Conservation (phyloP, 2,329 filamentous ascomycete species). For the Coniochaeta hoffmannii region DNA sequence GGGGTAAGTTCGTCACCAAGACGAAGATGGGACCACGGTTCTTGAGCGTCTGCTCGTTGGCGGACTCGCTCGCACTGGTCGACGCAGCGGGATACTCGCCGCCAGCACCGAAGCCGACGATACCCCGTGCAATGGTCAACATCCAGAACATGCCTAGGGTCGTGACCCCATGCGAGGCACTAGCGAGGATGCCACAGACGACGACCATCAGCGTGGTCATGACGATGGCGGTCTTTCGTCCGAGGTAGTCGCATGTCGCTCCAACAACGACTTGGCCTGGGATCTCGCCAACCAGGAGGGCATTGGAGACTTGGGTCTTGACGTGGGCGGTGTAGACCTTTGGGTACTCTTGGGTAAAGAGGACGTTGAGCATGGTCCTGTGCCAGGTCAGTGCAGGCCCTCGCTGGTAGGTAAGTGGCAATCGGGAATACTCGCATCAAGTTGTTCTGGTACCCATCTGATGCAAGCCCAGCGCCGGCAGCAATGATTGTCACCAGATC, state of each 20-base stretch:
- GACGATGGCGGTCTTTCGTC: constrained; percentile 36
- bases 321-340: constrained; percentile 23
- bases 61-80: constrained; percentile 19
- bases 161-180: constrained; percentile 34
- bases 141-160: constrained; percentile 45
- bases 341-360: constrained; percentile 14
- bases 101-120: constrained; percentile 38
- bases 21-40: constrained; percentile 16
- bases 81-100: constrained; percentile 24
- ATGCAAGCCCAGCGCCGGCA: not conserved
- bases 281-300: constrained; percentile 31
- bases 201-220: constrained; percentile 38
- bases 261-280: constrained; percentile 32
- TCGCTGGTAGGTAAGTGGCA: not conserved
- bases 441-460: not conserved
- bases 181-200: constrained; percentile 35
- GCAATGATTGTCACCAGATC: not conserved
- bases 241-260: constrained; percentile 35
- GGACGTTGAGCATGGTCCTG: constrained; percentile 11
- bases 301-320: constrained; percentile 30
- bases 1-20: constrained; percentile 8
- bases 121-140: constrained; percentile 39
- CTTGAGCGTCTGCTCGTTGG: constrained; percentile 15
- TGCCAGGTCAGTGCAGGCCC: not conserved
- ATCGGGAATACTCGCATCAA: not conserved